Evolutionary conservation across 257 asterid species (phyloP), one percentile per base, ranked within the genome.

Genomic region (Parsonsia alboflavescens): DNA sequence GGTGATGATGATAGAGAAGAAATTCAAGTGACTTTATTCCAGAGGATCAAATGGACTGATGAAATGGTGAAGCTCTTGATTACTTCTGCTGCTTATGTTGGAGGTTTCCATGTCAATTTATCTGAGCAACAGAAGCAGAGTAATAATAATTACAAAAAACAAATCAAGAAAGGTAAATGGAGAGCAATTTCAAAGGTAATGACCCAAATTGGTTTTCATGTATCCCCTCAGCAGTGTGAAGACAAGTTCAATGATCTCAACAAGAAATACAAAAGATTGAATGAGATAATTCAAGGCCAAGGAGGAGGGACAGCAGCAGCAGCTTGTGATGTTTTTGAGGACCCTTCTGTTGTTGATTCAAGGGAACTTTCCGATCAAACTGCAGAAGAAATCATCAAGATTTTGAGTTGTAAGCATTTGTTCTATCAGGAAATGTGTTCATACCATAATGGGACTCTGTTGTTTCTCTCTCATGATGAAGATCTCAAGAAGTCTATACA

Each of bases 171-270:
- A 68, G 89, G 91, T 12, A 85, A 88, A 62, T 90, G 89, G 96
- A 86, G 76, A 70, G 75, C 75, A 22, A 72, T 90, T 41, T 90
- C 96, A n/a, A 41, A 42, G 8, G 74, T 68, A 49, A 78, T 90
- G 88, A 16, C 33, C 8, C 86, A 87, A 76, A 82, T 84, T 63
- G 92, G 93, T 39, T 76, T 71, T 68, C 9, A 39, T n/a, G 88
- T 85, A 16, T 85, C 92, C 0, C 88, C 93, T 49, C 93, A 86
- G 68, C 96, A 88, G 68, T 88, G 91, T 71, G 90, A 86, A 81
- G 93, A 88, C 68, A 89, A 89, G 42, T 85, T 86, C 79, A 85
- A 88, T 48, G 88, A 81, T 69, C 76, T 90, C 68, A 86, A 80
- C 76, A 84, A 85, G 52, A 88, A 82, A 82, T 86, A 75, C 76